These are phyloP conservation scores for Mycena rebaudengoi DNA, from an alignment of 768 basidiomycete genomes.

Conservation along the genomic window DNA sequence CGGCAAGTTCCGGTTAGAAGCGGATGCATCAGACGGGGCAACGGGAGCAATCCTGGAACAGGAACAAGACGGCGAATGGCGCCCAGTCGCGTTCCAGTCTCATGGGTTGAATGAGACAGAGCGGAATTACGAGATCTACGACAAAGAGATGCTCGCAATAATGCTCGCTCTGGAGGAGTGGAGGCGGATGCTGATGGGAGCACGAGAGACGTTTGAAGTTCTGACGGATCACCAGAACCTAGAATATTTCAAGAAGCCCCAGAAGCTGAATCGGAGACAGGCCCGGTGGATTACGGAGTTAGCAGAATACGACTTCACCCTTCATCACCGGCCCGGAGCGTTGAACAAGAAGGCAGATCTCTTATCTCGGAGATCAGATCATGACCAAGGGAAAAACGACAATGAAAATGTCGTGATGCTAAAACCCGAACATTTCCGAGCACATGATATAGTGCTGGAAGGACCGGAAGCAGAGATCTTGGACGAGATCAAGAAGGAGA, in stretches of 20 bases:
- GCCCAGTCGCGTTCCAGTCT: slow-evolving; percentile 19
- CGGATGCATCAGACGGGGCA: slow-evolving; percentile 8
- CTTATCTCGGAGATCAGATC: no score
- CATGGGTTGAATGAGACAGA: slow-evolving; percentile 9
- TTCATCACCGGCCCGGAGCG: no score
- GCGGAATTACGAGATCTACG: slow-evolving; percentile 27
- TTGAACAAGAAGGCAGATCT: no score
- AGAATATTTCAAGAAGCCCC: no score
- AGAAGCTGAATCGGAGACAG: no score
- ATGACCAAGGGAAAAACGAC: neutral
- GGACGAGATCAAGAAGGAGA: neutral
- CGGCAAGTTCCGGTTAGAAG: slow-evolving; percentile 7
- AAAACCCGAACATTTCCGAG: neutral
- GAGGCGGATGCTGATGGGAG: slow-evolving; percentile 22
- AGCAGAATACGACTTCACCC: no score
- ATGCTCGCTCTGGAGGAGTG: slow-evolving; percentile 23
- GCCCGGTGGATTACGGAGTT: no score
- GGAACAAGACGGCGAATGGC: slow-evolving; percentile 4
- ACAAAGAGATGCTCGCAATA: slow-evolving; percentile 29
- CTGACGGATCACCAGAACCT: slow-evolving; percentile 24
- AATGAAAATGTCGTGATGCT: neutral
- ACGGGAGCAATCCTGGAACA: neutral
- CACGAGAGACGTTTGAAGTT: slow-evolving; percentile 11
- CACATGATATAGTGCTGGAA: neutral
- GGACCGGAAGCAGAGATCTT: neutral